A percentile compares a stretch with the other conserved stretches of the same genome.
phyloP scores from a whole-genome alignment of 2,329 filamentous ascomycete genomes.

The Pyrenochaeta sp. region DNA sequence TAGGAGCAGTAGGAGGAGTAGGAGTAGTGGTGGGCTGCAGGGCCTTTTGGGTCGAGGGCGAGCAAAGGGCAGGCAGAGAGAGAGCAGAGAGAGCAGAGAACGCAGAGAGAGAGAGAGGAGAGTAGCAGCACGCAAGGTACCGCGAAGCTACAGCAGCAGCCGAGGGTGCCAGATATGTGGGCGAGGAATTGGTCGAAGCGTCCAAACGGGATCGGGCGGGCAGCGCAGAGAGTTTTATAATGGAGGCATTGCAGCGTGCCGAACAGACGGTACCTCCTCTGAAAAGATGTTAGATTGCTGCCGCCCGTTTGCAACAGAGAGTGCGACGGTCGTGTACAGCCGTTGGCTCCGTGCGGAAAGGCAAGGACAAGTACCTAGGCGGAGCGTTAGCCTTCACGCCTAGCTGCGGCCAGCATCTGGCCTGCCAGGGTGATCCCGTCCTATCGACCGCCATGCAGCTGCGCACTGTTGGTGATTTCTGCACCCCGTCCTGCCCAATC shows the following conservation, averaged over 20 bases:
- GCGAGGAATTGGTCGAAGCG: conserved; percentile 39
- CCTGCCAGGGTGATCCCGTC: conserved; percentile 36
- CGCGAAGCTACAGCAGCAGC: conserved; percentile 1
- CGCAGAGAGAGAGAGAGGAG: conserved; percentile 11
- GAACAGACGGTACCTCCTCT: conserved; percentile 46
- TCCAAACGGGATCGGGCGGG: conserved; percentile 41
- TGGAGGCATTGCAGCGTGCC: conserved; percentile 44
- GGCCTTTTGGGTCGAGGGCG: conserved; percentile 7
- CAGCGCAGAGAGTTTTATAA: conserved; percentile 51
- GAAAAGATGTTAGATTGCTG: conserved; percentile 51
- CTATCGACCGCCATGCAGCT: conserved; percentile 27
- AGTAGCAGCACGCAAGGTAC: conserved; percentile 22
- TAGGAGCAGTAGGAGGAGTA: too few species aligned
- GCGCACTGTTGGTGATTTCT: conserved; percentile 33
- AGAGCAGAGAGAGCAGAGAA: conserved; percentile 15
- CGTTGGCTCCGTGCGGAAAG: conserved; percentile 51
- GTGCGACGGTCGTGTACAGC: conserved; percentile 51
- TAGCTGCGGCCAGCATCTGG: conserved; percentile 34
- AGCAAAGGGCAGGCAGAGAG: conserved; percentile 4
- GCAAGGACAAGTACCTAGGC: conserved; percentile 46
- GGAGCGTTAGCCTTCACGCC: conserved; percentile 40
- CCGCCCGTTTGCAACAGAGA: conserved; percentile 52
- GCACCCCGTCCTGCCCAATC: conserved; percentile 37
- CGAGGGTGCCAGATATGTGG: conserved; percentile 7
- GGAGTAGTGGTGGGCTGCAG: too few species aligned